These are phyloP conservation scores for Cercophora newfieldiana DNA, from an alignment of 495 filamentous ascomycete species.

Conservation along the genomic window DNA sequence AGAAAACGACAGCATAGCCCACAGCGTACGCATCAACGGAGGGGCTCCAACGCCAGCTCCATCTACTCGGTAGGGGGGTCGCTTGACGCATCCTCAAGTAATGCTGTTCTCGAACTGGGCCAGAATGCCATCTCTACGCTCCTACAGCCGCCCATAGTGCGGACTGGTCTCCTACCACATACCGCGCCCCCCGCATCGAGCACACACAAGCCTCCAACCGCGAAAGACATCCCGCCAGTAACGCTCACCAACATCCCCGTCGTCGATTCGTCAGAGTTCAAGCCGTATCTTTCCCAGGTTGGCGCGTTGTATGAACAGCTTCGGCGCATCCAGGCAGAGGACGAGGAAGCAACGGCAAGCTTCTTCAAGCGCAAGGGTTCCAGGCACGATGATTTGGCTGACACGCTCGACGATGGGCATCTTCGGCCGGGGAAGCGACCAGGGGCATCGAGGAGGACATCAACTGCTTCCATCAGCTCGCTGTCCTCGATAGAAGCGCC, in stretches of 20 bases:
- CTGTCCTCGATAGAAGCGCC: conserved; percentile 54
- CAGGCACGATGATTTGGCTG: conserved; percentile 51
- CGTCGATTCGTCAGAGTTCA: conserved; percentile 76
- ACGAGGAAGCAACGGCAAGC: conserved; percentile 52
- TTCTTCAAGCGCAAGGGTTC: conserved; percentile 42
- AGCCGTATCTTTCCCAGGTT: conserved; percentile 78
- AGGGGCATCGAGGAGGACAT: conserved; percentile 42
- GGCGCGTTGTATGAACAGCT: conserved; percentile 81
- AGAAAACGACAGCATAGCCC: conserved; percentile 32
- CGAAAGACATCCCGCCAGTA: conserved; percentile 92
- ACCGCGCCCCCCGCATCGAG: conserved; percentile 62
- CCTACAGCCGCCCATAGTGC: conserved; percentile 84
- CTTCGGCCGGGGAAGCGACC: conserved; percentile 44
- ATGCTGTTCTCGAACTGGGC: conserved; percentile 69
- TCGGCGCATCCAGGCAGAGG: conserved; percentile 69
- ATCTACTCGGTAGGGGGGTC: conserved; percentile 75
- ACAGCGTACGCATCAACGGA: conserved; percentile 42
- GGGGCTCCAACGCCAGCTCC: conserved; percentile 86
- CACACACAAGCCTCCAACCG: conserved; percentile 78
- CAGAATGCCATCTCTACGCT: conserved; percentile 95
- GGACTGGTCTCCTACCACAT: conserved; percentile 80
- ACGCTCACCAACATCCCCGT: conserved; percentile 86
- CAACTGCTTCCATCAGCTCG: conserved; percentile 48
- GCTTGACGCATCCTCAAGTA: conserved; percentile 65
- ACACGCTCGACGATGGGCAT: conserved; percentile 48